These are phyloP conservation scores for Scheffersomyces ergatensis DNA, from an alignment of 805 yeast species.

Conservation along the genomic window DNA sequence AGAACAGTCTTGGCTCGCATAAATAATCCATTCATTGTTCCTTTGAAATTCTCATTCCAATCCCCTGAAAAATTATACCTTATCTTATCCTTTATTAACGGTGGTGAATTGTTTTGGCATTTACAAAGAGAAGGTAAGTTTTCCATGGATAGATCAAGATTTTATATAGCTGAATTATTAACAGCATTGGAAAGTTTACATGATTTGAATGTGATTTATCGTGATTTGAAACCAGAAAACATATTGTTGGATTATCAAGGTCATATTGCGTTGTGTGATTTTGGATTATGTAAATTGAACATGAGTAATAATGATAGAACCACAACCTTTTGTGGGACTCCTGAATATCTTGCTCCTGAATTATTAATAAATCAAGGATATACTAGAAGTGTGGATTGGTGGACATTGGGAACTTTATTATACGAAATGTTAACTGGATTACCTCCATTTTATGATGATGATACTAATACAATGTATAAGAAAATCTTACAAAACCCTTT, in stretches of 20 bases:
- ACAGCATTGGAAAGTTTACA: slow-evolving; percentile 93
- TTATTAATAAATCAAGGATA: slow-evolving; percentile 88
- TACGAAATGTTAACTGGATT: slow-evolving; percentile 96
- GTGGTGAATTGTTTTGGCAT: slow-evolving; percentile 95
- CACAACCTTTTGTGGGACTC: slow-evolving; percentile 96
- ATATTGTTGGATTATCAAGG: slow-evolving; percentile 94
- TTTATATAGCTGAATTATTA: slow-evolving; percentile 90
- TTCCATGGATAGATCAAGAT: slow-evolving; percentile 83
- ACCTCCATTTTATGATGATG: slow-evolving; percentile 97
- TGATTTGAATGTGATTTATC: slow-evolving; percentile 85
- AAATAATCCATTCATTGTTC: slow-evolving; percentile 93
- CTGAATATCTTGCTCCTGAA: slow-evolving; percentile 96
- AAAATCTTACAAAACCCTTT: slow-evolving; percentile 89
- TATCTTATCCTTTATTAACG: slow-evolving; percentile 90
- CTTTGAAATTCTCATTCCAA: slow-evolving; percentile 93
- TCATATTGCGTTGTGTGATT: slow-evolving; percentile 96
- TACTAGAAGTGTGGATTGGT: slow-evolving; percentile 95
- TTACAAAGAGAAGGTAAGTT: slow-evolving; percentile 88
- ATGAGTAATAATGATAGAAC: slow-evolving; percentile 88
- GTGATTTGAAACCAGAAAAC: slow-evolving; percentile 96
- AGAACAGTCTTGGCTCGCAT: slow-evolving; percentile 92
- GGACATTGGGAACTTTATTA: slow-evolving; percentile 93
- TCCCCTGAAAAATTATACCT: slow-evolving; percentile 92
- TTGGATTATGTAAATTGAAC: slow-evolving; percentile 92
- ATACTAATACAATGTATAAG: slow-evolving; percentile 88